Evolutionary conservation across 345 rosid genomes (phyloP).

Genomic region (Arabis hirsuta): DNA sequence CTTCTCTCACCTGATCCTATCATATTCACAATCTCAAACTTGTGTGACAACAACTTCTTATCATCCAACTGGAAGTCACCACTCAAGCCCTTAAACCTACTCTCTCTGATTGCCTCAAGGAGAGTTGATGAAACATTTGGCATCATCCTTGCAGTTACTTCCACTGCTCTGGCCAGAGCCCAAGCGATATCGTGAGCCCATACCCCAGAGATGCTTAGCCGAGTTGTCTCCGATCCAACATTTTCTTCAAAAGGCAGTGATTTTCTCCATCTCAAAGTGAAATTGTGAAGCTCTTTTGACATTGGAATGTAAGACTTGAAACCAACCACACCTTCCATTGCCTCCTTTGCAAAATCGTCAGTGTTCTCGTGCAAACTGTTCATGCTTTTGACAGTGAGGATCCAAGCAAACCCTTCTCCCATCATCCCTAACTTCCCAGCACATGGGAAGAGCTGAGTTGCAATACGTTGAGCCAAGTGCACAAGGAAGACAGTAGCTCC

Average conservation of each 20-base stretch:
- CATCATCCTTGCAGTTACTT: slow-evolving; percentile 4
- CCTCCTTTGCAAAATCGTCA: slow-evolving; percentile 9
- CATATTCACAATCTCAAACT: slow-evolving; percentile 49
- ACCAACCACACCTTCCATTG: slow-evolving; percentile 54
- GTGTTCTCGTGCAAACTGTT: slow-evolving; percentile 1
- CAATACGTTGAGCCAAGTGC: slow-evolving; percentile 37
- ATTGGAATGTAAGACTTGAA: slow-evolving; percentile 43
- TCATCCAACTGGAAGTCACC: slow-evolving; percentile 39
- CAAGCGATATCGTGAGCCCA: slow-evolving; percentile 48
- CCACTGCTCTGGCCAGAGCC: slow-evolving; percentile 42
- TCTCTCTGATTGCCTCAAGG: slow-evolving; percentile 32
- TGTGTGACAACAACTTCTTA: slow-evolving; percentile 27
- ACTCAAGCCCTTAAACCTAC: slow-evolving; percentile 42
- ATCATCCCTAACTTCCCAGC: slow-evolving; percentile 41
- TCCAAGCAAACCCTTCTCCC: slow-evolving; percentile 51
- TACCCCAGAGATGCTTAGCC: slow-evolving; percentile 30
- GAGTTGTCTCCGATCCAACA: neutral
- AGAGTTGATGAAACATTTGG: slow-evolving; percentile 31
- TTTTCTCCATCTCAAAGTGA: slow-evolving; percentile 43
- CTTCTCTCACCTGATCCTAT: slow-evolving; percentile 38
- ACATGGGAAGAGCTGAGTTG: slow-evolving; percentile 34
- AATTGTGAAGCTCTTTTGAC: slow-evolving; percentile 44
- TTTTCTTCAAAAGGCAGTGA: neutral
- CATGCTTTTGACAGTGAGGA: slow-evolving; percentile 37
- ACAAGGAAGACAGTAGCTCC: slow-evolving; percentile 34